phyloP scores from a whole-genome alignment of 2,329 filamentous ascomycete genomes.

The Nothopassalora personata region DNA sequence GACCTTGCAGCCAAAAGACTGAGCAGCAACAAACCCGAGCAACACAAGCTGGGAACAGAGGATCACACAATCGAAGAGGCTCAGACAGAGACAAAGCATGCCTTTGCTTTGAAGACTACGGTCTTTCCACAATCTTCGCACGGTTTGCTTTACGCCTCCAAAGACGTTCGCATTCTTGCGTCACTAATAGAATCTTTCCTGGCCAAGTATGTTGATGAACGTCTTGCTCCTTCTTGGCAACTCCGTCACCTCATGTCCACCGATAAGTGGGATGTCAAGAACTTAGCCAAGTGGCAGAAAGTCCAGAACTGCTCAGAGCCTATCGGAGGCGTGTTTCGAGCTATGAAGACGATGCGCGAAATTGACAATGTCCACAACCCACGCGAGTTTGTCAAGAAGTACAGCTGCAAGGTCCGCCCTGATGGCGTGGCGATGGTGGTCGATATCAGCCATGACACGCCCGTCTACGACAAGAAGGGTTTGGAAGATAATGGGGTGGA shows the following conservation, averaged over 20 bases:
- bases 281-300: slow-evolving; percentile 82
- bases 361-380: slow-evolving; percentile 81
- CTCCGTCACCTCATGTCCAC: slow-evolving; percentile 80
- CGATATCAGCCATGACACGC: slow-evolving; percentile 85
- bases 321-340: slow-evolving; percentile 75
- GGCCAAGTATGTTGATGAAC: slow-evolving; percentile 64
- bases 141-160: slow-evolving; percentile 74
- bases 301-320: slow-evolving; percentile 37
- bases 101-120: slow-evolving; percentile 57
- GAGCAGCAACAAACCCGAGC: background rate
- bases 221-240: slow-evolving; percentile 83
- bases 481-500: slow-evolving; percentile 41
- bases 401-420: slow-evolving; percentile 55
- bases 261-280: slow-evolving; percentile 98
- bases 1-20: slow-evolving; percentile 4
- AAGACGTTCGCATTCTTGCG: slow-evolving; percentile 68
- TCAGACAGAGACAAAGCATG: slow-evolving; percentile 19
- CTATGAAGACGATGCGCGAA: slow-evolving; percentile 89
- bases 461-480: slow-evolving; percentile 72
- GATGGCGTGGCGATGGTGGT: slow-evolving; percentile 51
- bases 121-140: slow-evolving; percentile 74
- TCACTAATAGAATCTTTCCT: slow-evolving; percentile 82
- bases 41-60: background rate
- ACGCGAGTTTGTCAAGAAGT: slow-evolving; percentile 61
- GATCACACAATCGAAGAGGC: slow-evolving; percentile 16